Base-by-base conservation (phyloP, 2,329 filamentous ascomycete species). In the Neonectria sp. region DNA sequence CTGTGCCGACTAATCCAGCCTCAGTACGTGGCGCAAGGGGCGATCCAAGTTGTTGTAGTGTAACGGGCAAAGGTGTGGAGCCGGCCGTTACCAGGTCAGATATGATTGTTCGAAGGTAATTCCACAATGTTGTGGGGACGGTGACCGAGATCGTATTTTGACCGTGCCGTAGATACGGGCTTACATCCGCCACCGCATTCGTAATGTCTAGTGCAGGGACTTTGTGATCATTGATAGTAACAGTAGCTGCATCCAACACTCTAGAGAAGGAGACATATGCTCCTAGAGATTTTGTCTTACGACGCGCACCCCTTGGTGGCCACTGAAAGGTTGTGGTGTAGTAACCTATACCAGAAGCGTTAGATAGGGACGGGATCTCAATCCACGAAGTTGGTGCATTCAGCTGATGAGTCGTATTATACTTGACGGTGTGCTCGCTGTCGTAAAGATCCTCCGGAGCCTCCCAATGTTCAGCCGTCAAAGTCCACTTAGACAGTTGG, bases 51-150 rank as follows among this genome's bases (percentile, higher is more conserved):
- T 29, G 15, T 21, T 52, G 49, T 21, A 52, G 25, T 33, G 31
- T 29, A 29, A 52, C 27, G 4, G 49, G 49, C 6, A 52, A 7
- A 35, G 49, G 49, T 12, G 5, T 6, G 11, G 49, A 29, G 17
- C 49, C 49, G 6, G 49, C 49, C 3, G 49, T 52, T 8, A 25
- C 15, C 4, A 52, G 25, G 11, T 52, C 11, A 13, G 27, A 11
- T 5, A 52, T 52, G 49, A 63, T 43, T 17, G 45, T 25, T 33
- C 55, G 48, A 12, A 66, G 6, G 46, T 62, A 62, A 21, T 66
- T 66, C 63, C 58, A 66, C 53, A 66, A 37, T 3, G 55, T 55
- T 5, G 63, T 66, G 0, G 63, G 63, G 3, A 62, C 58, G 7
- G 33, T 21, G 2, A 62, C 25, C 1, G 17, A 8, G 3, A 61